phyloP scores from a whole-genome alignment of 2,329 filamentous ascomycete species.

The Celoporthe dispersa region DNA sequence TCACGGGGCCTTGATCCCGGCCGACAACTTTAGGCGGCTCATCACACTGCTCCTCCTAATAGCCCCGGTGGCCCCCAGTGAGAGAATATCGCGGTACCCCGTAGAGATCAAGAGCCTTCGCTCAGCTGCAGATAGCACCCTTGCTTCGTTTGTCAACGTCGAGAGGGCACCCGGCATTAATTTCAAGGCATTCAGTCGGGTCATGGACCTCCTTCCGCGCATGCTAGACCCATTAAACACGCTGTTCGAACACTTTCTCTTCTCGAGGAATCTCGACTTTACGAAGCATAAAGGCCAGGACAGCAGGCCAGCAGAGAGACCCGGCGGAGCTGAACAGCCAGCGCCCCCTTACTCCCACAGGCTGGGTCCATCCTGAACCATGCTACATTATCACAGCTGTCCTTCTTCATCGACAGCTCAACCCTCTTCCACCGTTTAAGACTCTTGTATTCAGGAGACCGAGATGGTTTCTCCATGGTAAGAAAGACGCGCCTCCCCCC shows the following conservation, averaged over 20 bases:
- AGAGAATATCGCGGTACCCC: conserved; percentile 66
- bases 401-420: conserved; percentile 70
- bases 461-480: conserved; percentile 72
- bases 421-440: conserved; percentile 69
- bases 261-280: conserved; percentile 72
- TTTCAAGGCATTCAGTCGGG: conserved; percentile 62
- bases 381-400: conserved; percentile 70
- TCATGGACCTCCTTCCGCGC: conserved; percentile 65
- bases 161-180: conserved; percentile 67
- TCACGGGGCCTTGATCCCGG: conserved; percentile 71
- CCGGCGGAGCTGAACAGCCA: conserved; percentile 19
- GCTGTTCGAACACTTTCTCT: conserved; percentile 76
- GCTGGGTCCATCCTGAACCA: conserved; percentile 66
- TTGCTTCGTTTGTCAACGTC: conserved; percentile 68
- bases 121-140: conserved; percentile 64
- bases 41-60: conserved; percentile 71
- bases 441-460: conserved; percentile 70
- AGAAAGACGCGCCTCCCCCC: neutral
- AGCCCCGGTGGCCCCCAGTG: conserved; percentile 67
- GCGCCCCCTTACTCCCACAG: conserved; percentile 52
- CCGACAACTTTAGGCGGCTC: conserved; percentile 73
- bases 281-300: conserved; percentile 56
- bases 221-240: conserved; percentile 70
- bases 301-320: conserved; percentile 29
- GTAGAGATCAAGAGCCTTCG: conserved; percentile 63